Base-by-base conservation (phyloP, 768 basidiomycete species). In the Tulasnella sp. region DNA sequence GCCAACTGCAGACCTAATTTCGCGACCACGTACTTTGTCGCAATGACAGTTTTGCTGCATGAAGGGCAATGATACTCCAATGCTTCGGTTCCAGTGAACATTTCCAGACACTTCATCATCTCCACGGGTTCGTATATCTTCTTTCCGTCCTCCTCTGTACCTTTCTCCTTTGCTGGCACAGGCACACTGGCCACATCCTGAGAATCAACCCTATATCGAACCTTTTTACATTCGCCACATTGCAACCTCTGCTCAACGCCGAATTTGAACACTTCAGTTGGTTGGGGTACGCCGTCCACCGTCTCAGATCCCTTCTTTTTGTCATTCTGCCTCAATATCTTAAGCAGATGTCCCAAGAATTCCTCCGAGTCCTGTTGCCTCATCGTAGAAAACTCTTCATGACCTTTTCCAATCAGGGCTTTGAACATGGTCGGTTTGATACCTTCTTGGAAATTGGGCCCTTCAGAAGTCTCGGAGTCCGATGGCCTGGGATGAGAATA, bases 341-440 rank as follows among this genome's bases (percentile, higher is more conserved):
- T 80, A 46, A 98, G 59, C 1, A 98, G 67, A 65, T 93, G 78
- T 31, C 77, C 73, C 48, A 99, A 73, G 68, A 96, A 98, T 66
- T 98, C 93, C 61, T 93, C 90, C 4, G 91, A 79, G 60, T 99
- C 95, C 62, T 98, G 95, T 65, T 99, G 93, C 46, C 77, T 74
- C 92, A 96, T 98, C 41, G 92, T 98, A 29, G 84, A 71, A 60
- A 98, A 98, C 66, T 96, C 95, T 28, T 76, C 76, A 60, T 98
- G 95, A 1, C 88, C 90, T 58, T 83, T 86, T 2, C 93, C 93
- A 31, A 98, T 77, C 8, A 98, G 74, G 4, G 79, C 69, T 65
- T 96, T 98, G 71, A 98, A 89, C 56, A 77, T 77, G 1, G 71
- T 70, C 0, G 93, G 95, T 37, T 76, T 75, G 35, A 99, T 64